Percentiles rank a stretch among this genome's conserved stretches.
phyloP scores from a whole-genome alignment of 495 filamentous ascomycete species.

The Zalerion maritima region DNA sequence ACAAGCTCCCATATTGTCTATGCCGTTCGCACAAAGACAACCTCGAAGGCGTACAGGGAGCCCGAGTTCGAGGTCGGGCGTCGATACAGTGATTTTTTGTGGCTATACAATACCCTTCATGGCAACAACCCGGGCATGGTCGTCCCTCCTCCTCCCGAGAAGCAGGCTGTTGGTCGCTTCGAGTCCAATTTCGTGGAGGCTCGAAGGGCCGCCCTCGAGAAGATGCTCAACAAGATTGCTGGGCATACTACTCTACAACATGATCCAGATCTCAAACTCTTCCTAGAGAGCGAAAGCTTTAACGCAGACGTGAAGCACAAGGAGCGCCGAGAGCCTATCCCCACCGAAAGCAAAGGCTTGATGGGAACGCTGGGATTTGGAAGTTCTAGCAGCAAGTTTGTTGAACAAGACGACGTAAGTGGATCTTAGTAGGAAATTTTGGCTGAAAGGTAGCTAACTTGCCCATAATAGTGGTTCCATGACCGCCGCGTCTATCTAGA shows the following conservation, averaged over 20 bases:
- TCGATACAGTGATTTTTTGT: conserved; percentile 90
- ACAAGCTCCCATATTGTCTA: conserved; percentile 97
- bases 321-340: conserved; percentile 73
- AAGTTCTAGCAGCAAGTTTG: conserved; percentile 66
- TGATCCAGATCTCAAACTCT: conserved; percentile 86
- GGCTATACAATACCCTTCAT: conserved; percentile 90
- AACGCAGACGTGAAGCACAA: conserved; percentile 96
- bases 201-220: conserved; percentile 73
- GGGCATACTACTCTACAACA: conserved; percentile 83
- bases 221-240: conserved; percentile 93
- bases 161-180: conserved; percentile 92
- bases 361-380: conserved; percentile 68
- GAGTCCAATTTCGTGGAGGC: conserved; percentile 95
- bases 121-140: conserved; percentile 90
- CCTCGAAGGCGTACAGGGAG: conserved; percentile 87
- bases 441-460: conserved; percentile 4
- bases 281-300: conserved; percentile 90
- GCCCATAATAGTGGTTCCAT: conserved; percentile 75
- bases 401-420: conserved; percentile 92
- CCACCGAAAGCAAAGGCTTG: conserved; percentile 86
- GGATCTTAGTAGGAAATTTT: conserved; percentile 3
- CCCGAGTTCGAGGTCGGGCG: conserved; percentile 83
- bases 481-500: conserved; percentile 90
- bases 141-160: conserved; percentile 91
- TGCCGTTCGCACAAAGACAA: conserved; percentile 86